phyloP scores from a whole-genome alignment of 2,329 filamentous ascomycete genomes.

The Microcyclosporella mali region DNA sequence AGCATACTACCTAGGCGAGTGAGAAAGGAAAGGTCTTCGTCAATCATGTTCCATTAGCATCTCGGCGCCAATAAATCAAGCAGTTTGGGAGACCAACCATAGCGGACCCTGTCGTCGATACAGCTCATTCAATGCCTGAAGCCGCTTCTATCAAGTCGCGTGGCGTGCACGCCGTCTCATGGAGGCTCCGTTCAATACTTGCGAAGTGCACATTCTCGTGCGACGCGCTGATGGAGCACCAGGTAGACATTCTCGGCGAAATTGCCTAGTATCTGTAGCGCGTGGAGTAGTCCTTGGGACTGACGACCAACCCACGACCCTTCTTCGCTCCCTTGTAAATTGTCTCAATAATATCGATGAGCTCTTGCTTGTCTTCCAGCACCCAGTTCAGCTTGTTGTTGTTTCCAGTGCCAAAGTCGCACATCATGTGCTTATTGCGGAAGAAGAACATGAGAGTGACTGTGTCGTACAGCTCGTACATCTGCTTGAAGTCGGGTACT shows the following conservation, averaged over 20 bases:
- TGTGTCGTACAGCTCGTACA: slow-evolving; percentile 78
- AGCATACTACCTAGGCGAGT: too few species aligned
- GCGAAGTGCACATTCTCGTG: neutral
- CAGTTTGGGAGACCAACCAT: slow-evolving; percentile 8
- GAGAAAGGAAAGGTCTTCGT: too few species aligned
- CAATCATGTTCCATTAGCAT: slow-evolving; percentile 1
- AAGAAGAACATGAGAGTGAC: slow-evolving; percentile 98
- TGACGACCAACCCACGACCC: slow-evolving; percentile 90
- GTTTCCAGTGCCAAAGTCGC: slow-evolving; percentile 94
- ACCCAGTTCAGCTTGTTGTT: slow-evolving; percentile 99
- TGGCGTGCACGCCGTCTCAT: neutral
- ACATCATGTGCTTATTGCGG: slow-evolving; percentile 98
- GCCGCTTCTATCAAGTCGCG: neutral
- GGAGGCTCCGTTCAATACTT: neutral
- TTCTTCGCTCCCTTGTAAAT: slow-evolving; percentile 99
- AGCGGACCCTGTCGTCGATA: neutral
- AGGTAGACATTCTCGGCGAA: too few species aligned
- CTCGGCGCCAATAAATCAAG: neutral
- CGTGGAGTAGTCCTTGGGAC: slow-evolving; percentile 78
- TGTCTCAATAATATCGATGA: slow-evolving; percentile 97
- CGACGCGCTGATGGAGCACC: neutral
- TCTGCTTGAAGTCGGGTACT: slow-evolving; percentile 88
- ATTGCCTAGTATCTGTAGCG: slow-evolving; percentile 56
- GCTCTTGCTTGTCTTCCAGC: slow-evolving; percentile 92
- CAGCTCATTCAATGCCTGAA: neutral